phyloP scores from a whole-genome alignment of 2,329 filamentous ascomycete genomes.

The Pyrenophora tritici-repentis region DNA sequence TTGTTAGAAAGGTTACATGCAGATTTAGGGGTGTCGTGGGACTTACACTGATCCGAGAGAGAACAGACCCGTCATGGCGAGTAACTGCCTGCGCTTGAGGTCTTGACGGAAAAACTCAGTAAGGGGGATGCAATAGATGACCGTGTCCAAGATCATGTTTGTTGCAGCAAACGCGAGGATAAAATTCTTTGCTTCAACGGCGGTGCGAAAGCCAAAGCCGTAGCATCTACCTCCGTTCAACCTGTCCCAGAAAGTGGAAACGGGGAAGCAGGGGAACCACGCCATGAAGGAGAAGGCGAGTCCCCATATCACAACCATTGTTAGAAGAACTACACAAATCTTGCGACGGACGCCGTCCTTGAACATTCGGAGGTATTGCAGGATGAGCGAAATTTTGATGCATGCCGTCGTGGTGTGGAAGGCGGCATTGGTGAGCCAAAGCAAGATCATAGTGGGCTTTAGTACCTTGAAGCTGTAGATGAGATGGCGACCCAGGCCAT shows the following conservation, averaged over 20 bases:
- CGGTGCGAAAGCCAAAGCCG: constrained; percentile 25
- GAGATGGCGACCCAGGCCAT: constrained; percentile 41
- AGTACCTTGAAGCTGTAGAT: constrained; percentile 20
- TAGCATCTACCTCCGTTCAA: constrained; percentile 29
- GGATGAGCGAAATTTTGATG: constrained; percentile 43
- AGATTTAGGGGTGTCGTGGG: too few species aligned
- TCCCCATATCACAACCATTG: constrained; percentile 33
- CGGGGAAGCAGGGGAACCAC: constrained; percentile 40
- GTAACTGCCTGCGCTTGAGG: constrained; percentile 27
- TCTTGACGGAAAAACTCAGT: constrained; percentile 30
- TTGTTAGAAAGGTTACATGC: background rate
- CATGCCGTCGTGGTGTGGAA: constrained; percentile 37
- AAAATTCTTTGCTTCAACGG: constrained; percentile 18
- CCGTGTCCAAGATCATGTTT: constrained; percentile 41
- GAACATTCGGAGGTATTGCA: constrained; percentile 44
- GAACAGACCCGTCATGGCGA: constrained; percentile 37
- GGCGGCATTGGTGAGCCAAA: constrained; percentile 33
- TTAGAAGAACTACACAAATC: constrained; percentile 21
- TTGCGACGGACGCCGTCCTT: constrained; percentile 23
- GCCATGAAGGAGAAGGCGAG: constrained; percentile 32
- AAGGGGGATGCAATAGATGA: constrained; percentile 36
- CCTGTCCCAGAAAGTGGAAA: constrained; percentile 27
- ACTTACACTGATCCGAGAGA: constrained; percentile 33
- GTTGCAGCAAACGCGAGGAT: constrained; percentile 31
- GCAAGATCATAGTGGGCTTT: constrained; percentile 23